Conservation (phyloP, 257 asterid species). For the Hygrophila difformis region DNA sequence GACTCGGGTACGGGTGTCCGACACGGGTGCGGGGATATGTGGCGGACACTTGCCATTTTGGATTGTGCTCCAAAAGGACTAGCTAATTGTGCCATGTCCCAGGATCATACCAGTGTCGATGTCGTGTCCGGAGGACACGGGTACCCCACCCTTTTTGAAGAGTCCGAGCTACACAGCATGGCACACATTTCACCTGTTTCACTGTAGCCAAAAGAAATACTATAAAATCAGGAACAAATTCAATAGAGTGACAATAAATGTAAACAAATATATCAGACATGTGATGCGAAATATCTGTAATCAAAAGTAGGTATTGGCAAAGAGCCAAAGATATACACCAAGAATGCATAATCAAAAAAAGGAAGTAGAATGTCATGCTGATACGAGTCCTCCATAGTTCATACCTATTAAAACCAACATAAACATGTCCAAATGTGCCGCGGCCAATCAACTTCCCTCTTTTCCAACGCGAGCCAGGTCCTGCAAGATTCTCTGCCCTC, state of each 20-base stretch:
- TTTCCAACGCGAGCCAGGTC: conserved; percentile 96
- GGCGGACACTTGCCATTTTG: too few relatives aligned
- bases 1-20: too few relatives aligned
- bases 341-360: background rate
- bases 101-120: too few relatives aligned
- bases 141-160: too few relatives aligned
- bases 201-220: conserved; percentile 32
- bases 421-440: conserved; percentile 98
- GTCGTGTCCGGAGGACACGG: too few relatives aligned
- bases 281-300: background rate
- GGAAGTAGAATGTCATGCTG: conserved; percentile 7
- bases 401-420: conserved; percentile 93
- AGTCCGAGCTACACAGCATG: too few relatives aligned
- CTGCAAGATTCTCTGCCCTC: conserved; percentile 70
- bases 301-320: background rate
- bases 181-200: conserved; percentile 83
- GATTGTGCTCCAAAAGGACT: too few relatives aligned
- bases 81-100: too few relatives aligned
- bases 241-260: background rate
- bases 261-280: too few relatives aligned
- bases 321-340: background rate
- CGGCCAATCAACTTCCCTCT: conserved; percentile 91
- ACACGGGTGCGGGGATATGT: too few relatives aligned
- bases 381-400: conserved; percentile 12
- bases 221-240: conserved; percentile 16